phyloP scores from a whole-genome alignment of 2,329 filamentous ascomycete genomes.

The Raffaelea albimanens region DNA sequence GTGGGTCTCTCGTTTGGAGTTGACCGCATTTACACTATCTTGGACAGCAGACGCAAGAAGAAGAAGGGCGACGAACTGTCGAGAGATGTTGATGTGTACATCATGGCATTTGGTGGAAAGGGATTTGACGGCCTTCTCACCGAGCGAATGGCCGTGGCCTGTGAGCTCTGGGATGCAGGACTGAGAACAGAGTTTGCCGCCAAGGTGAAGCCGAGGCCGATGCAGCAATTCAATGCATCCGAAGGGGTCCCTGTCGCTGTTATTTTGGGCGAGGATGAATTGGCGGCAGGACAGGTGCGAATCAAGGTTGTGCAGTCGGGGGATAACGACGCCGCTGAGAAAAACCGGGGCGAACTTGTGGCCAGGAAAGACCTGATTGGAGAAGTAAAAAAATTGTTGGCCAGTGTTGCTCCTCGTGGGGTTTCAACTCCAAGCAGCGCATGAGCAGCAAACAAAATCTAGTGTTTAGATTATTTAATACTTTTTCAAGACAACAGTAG shows the following conservation, averaged over 20 bases:
- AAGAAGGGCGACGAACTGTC: constrained; percentile 17
- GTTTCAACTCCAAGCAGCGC: no score
- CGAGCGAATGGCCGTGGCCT: constrained; percentile 73
- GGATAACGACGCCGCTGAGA: constrained; percentile 66
- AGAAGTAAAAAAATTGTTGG: constrained; percentile 44
- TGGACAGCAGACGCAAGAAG: constrained; percentile 58
- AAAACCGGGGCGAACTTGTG: constrained; percentile 80
- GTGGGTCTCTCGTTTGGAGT: constrained; percentile 90
- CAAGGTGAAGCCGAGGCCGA: constrained; percentile 85
- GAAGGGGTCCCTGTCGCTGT: constrained; percentile 81
- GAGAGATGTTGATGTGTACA: constrained; percentile 79
- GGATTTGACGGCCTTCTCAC: constrained; percentile 62
- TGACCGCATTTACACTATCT: constrained; percentile 90
- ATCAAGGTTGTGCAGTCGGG: constrained; percentile 63
- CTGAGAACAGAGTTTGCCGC: constrained; percentile 83
- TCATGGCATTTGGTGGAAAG: constrained; percentile 81
- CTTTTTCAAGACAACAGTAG: no score
- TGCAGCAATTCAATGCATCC: constrained; percentile 83
- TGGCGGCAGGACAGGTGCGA: constrained; percentile 72
- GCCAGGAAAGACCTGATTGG: constrained; percentile 51
- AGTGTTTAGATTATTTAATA: no score
- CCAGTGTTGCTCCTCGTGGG: no score
- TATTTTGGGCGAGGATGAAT: constrained; percentile 85
- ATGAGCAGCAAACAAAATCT: no score
- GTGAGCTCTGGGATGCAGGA: constrained; percentile 74